Conservation (phyloP, 495 filamentous ascomycete species). For the Podospora anserina region DNA sequence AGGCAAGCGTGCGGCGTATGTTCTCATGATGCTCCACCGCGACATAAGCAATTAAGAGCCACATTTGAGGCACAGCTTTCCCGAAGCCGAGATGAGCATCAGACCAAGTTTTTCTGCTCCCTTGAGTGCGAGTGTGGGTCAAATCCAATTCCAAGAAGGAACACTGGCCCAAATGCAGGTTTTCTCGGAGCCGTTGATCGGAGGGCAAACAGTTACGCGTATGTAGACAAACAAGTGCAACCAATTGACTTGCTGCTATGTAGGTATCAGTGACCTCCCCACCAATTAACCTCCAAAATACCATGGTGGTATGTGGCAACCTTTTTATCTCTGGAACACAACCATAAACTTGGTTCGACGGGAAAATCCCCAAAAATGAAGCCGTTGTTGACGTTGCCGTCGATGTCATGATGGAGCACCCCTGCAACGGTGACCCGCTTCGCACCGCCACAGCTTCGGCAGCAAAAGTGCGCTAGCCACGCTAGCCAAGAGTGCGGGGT, state of each 20-base stretch:
- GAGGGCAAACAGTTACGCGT: background rate
- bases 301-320: background rate
- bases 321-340: background rate
- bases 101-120: background rate
- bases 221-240: background rate
- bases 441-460: slow-evolving; percentile 4
- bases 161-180: background rate
- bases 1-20: background rate
- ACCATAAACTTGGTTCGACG: background rate
- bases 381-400: background rate
- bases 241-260: background rate
- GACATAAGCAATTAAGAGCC: background rate
- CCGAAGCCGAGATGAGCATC: background rate
- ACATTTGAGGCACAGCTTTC: background rate
- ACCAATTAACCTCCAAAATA: background rate
- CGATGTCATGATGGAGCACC: background rate
- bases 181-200: background rate
- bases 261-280: no score
- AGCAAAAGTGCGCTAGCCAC: background rate
- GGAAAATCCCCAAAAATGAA: background rate
- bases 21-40: background rate
- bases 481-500: background rate
- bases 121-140: background rate
- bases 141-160: background rate
- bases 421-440: background rate